phyloP scores from a whole-genome alignment of 805 yeast species.

The Kockiozyma suomiensis region DNA sequence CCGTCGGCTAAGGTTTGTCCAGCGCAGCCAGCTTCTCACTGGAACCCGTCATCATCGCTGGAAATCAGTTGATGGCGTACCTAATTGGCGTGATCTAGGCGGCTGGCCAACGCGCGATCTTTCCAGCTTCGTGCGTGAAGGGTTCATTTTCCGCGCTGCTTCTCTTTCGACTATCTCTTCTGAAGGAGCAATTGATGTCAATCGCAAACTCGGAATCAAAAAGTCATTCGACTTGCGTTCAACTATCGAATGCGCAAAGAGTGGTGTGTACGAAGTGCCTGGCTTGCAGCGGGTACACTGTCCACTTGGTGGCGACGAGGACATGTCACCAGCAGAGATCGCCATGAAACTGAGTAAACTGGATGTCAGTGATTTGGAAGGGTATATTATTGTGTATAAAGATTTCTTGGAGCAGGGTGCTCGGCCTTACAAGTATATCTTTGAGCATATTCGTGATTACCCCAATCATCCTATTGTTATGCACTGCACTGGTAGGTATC shows the following conservation, averaged over 20 bases:
- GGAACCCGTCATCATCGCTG: slow-evolving; percentile 48
- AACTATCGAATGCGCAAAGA: slow-evolving; percentile 49
- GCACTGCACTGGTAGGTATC: slow-evolving; percentile 60
- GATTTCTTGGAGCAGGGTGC: slow-evolving; percentile 58
- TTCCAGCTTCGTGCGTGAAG: slow-evolving; percentile 47
- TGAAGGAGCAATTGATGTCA: slow-evolving; percentile 50
- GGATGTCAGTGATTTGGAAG: slow-evolving; percentile 52
- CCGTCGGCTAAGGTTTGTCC: slow-evolving; percentile 57
- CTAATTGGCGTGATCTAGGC: slow-evolving; percentile 79
- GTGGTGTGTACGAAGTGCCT: slow-evolving; percentile 51
- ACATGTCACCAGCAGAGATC: slow-evolving; percentile 66
- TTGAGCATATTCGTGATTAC: slow-evolving; percentile 58
- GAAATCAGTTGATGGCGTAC: slow-evolving; percentile 65
- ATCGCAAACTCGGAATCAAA: slow-evolving; percentile 50
- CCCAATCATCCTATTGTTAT: slow-evolving; percentile 57
- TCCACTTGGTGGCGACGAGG: slow-evolving; percentile 58
- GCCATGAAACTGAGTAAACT: slow-evolving; percentile 51
- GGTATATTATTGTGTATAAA: slow-evolving; percentile 64
- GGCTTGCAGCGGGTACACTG: slow-evolving; percentile 55
- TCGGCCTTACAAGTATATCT: slow-evolving; percentile 52
- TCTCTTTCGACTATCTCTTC: slow-evolving; percentile 56
- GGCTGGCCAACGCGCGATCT: slow-evolving; percentile 55
- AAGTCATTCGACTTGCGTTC: slow-evolving; percentile 72
- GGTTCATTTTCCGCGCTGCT: slow-evolving; percentile 65
- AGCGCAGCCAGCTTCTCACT: neutral